Evolutionary conservation across 1,139 yeast genomes (phyloP), one percentile per base, ranked within the genome.

Genomic region (Lizanozyma gosingica): DNA sequence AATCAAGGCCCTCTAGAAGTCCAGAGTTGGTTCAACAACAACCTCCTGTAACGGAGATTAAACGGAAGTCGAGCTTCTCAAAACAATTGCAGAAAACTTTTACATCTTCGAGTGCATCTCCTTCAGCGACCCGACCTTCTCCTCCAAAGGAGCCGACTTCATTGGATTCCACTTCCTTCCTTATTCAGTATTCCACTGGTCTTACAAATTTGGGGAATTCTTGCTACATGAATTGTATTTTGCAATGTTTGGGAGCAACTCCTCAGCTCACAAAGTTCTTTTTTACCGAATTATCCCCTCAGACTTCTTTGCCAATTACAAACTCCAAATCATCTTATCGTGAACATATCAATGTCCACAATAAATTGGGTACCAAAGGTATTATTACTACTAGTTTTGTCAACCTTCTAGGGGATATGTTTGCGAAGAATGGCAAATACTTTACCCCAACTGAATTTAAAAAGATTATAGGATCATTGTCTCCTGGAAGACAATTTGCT

Each of bases 191-290:
- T 44, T 51, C 67, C 3, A 70, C 76, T 0, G 95, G 97, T 0
- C 65, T 92, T 33, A 73, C 73, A 39, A 92, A 92, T 54, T 69
- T 85, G 47, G 97, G 97, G 1, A 92, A 88, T 53, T 84, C 96
- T 0, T 92, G 98, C 59, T 92, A 92, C 58, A 83, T 92, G 81
- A 92, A 92, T 59, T 85, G 96, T 52, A 75, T 92, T 43, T 61
- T 92, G 15, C 98, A 92, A 59, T 90, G 97, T 55, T 63, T 92
- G 33, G 73, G 62, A 4, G 75, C 65, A 9, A 69, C 64, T 17
- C 73, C 67, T 36, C 77, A 61, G 48, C 60, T 63, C 39, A 65
- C 64, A 17, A 63, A 49, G 43, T 75, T 65, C 45, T 67, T 68
- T 48, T 66, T 67, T 46, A 70, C 72, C n/a, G 44, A 37, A 34